Evolutionary conservation across 441 rosid species (phyloP), one percentile per base, ranked within the genome.

Genomic region (Pelargonium citronellum): DNA sequence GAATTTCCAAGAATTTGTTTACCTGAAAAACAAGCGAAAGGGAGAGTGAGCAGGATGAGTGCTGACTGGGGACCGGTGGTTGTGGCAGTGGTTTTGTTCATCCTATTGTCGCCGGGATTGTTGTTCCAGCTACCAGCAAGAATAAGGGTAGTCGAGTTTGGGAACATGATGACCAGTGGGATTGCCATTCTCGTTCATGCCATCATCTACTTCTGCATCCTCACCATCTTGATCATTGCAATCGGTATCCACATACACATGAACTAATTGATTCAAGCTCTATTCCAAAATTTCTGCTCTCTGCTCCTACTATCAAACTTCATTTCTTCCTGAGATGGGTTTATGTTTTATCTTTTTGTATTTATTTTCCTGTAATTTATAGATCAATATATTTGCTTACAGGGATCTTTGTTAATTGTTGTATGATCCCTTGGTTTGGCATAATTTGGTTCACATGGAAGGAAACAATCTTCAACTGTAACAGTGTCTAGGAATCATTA

Each of bases 51-150:
- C 24, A 20, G 17, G 63, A 58, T 58, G 63, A 17, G 24, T 7
- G 87, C 88, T 22, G 91, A 87, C 70, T 87, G 89, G 92, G 92
- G 87, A 0, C 89, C 90, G 8, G 90, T 86, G 10, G 37, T 84
- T 70, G 78, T 86, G 68, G 89, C 87, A 7, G 87, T 84, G 73
- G 78, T 86, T 75, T 79, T 88, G 73, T 87, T 87, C 79, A 88
- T 87, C 61, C 71, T 87, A 70, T 39, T 87, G 19, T 69, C 77
- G 0, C 92, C 90, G 22, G 92, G 90, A 17, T 80, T 87, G 61
- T 73, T 87, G 70, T 80, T 84, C 75, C 92, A 87, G 87, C 75
- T 87, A 37, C 92, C 92, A 0, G 87, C 80, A 20, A 73, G 69
- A 47, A 73, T 69, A 63, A 71, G 82, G 19, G 71, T 77, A 3